A percentile compares a stretch with the other conserved stretches of the same genome.
Evolutionary conservation across 2,329 filamentous ascomycete species (phyloP).

Genomic region (Fusarium kyushuense): DNA sequence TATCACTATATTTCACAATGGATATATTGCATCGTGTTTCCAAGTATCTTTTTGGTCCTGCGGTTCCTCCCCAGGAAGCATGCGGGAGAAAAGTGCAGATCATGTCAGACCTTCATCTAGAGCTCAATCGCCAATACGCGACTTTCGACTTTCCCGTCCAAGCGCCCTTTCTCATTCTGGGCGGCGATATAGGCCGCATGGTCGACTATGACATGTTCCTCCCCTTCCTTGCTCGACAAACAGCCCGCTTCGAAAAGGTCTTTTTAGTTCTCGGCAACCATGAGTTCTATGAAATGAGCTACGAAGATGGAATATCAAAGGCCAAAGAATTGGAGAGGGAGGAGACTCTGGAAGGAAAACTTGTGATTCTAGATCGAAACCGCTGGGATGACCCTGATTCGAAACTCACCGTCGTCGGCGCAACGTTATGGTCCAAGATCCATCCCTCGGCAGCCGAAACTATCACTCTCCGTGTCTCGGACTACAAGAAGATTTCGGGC

Average conservation of each 20-base stretch:
- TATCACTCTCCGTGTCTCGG: conserved; percentile 61
- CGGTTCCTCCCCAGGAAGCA: conserved; percentile 25
- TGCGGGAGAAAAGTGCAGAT: conserved; percentile 48
- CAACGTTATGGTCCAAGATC: conserved; percentile 68
- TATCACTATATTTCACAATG: conserved; percentile 15
- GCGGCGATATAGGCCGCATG: conserved; percentile 64
- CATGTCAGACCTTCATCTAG: conserved; percentile 65
- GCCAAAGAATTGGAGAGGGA: conserved; percentile 57
- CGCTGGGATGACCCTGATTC: conserved; percentile 56
- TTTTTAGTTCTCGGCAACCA: conserved; percentile 66
- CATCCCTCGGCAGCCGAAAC: conserved; percentile 53
- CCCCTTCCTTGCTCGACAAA: conserved; percentile 58
- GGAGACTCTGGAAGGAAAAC: conserved; percentile 51
- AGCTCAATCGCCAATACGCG: conserved; percentile 58
- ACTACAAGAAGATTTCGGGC: conserved; percentile 65
- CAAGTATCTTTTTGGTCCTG: conserved; percentile 37
- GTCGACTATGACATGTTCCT: conserved; percentile 60
- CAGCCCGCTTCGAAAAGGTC: conserved; percentile 57
- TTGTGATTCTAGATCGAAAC: conserved; percentile 60
- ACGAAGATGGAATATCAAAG: conserved; percentile 53
- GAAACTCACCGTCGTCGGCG: conserved; percentile 65
- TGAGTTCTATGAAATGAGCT: conserved; percentile 63
- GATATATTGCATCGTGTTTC: conserved; percentile 36
- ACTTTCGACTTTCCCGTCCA: conserved; percentile 56
- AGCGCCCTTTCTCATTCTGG: conserved; percentile 60